phyloP scores from a whole-genome alignment of 169 alveolate species.

The Plasmodium relictum region DNA sequence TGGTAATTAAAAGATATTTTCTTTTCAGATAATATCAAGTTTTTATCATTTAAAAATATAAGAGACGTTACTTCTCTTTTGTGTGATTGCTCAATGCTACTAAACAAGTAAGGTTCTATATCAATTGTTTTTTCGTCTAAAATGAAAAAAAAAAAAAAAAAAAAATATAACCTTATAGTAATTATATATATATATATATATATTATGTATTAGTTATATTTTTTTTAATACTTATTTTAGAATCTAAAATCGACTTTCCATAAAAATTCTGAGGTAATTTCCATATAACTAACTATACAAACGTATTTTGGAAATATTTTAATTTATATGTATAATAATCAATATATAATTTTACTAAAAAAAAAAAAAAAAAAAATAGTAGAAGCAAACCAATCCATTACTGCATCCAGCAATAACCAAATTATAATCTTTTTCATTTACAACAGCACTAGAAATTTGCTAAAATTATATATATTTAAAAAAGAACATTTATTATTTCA shows the following conservation, averaged over 20 bases:
- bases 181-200: conserved; percentile 2
- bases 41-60: conserved; percentile 56
- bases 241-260: conserved; percentile 38
- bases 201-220: background rate
- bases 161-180: background rate
- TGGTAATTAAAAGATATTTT: conserved; percentile 58
- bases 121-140: conserved; percentile 62
- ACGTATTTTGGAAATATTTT: too few species aligned
- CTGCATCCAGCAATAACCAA: conserved; percentile 73
- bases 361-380: background rate
- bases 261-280: conserved; percentile 65
- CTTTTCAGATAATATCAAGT: conserved; percentile 38
- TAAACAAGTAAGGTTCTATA: conserved; percentile 68
- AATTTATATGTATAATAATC: background rate
- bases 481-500: background rate
- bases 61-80: conserved; percentile 74
- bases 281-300: conserved; percentile 64
- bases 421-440: conserved; percentile 53
- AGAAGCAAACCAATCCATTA: conserved; percentile 57
- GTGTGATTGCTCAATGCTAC: conserved; percentile 69
- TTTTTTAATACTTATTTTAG: conserved; percentile 60
- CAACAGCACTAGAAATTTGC: conserved; percentile 75
- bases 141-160: conserved; percentile 3
- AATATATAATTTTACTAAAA: too few species aligned
- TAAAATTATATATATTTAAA: conserved; percentile 3